Base-by-base conservation (phyloP, 169 alveolate species). In the Plasmodium ovale region DNA sequence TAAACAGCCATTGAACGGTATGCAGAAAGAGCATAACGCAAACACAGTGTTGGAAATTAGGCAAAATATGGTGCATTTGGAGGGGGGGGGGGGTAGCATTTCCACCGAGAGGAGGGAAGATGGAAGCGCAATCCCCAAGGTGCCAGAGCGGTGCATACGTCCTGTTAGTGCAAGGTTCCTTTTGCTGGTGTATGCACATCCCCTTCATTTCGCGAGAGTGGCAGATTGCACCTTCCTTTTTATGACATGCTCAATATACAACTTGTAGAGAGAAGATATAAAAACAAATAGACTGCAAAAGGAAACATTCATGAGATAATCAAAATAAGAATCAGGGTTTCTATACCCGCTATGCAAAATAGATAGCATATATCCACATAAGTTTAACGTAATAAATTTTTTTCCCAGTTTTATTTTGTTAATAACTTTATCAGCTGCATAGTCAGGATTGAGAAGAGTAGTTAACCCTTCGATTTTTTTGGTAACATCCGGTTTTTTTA, bases 321-420 rank as follows among this genome's bases (percentile, higher is more conserved):
- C 89, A 79, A 79, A 79, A 16, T 79, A 79, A 6, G 82, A 64
- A 14, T 79, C 89, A 7, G 89, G 89, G 21, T 79, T 79, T 56
- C 89, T 79, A 64, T 79, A 79, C 1, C 70, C 82, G 16, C 71
- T 49, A 35, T 79, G 82, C 23, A 79, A 31, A 31, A 65, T 56
- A 16, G 89, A 79, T 29, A 79, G 31, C 68, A 79, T 42, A 69
- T 33, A 79, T 4, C 89, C 89, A 31, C 64, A 64, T 2, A 79
- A 31, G 33, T 65, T 56, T 64, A 65, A 19, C 7, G 89, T 79
- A 19, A 79, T 64, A 59, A 79, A 79, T 79, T 79, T 79, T 23
- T 16, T 79, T 35, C 89, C 89, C 25, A 64, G 27, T 14, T 64
- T 64, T 21, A 79, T 29, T 62, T 79, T 65, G 16, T 54, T 16